Conservation (phyloP, 2,329 filamentous ascomycete species). For the Sarocladiaceae sp. region DNA sequence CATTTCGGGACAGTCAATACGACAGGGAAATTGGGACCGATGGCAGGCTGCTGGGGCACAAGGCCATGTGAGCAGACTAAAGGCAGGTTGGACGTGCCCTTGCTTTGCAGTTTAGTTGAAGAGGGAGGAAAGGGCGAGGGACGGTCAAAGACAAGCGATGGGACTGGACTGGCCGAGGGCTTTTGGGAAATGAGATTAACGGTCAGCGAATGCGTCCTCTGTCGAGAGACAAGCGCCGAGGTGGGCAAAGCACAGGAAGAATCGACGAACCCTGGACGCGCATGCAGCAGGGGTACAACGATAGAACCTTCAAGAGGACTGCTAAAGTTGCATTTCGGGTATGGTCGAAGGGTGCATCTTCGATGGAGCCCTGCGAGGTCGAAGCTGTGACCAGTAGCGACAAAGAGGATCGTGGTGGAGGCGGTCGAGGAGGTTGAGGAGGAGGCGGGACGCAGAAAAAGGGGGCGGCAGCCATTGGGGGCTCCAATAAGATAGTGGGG, state of each 20-base stretch:
- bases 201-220: no score
- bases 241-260: not conserved
- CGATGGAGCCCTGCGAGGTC: no score
- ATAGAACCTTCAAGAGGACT: not conserved
- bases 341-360: no score
- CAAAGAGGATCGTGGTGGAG: not conserved
- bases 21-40: slow-evolving; percentile 8
- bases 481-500: no score
- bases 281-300: not conserved
- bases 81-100: slow-evolving; percentile 1
- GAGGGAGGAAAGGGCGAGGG: slow-evolving; percentile 1
- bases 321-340: slow-evolving; percentile 1
- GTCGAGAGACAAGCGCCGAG: slow-evolving; percentile 3
- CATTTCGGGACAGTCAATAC: slow-evolving; percentile 16
- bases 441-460: not conserved
- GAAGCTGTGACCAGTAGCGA: no score
- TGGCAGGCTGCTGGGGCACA: slow-evolving; percentile 3
- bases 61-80: slow-evolving; percentile 3
- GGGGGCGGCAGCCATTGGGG: slow-evolving; percentile 7
- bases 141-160: slow-evolving; percentile 4
- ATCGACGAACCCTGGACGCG: not conserved
- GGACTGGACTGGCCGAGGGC: not conserved
- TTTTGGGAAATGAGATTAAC: slow-evolving; percentile 8
- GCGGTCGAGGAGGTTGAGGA: not conserved
- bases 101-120: not conserved